Evolutionary conservation across 768 basidiomycete species (phyloP), one percentile per base, ranked within the genome.

Genomic region (Lyophyllum semitale): DNA sequence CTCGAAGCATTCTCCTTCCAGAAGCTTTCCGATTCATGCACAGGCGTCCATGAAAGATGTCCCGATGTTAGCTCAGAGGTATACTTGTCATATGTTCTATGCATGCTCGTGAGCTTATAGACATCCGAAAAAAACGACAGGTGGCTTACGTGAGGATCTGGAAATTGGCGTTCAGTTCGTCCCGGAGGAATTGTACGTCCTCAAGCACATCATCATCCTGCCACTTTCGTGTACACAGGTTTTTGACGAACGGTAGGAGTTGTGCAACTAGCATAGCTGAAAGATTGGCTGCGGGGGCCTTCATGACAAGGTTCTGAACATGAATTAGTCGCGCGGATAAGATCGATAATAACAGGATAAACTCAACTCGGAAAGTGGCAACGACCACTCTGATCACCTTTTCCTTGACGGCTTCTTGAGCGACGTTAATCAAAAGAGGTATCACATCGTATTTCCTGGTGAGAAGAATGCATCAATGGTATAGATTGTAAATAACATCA

Each of bases 11-110:
- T 98, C 75, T 95, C 94, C 66, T 90, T 92, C 97, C 97, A 99
- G 75, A 99, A 99, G 32, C 93, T 86, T 57, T 98, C 96, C 1
- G 92, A 95, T 66, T 95, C 92, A 66, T 99, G 97, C 9, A 93
- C 91, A 12, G 96, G 95, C 4, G 92, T 87, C 97, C 97, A 98
- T 6, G 93, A 90, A 23, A 98, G 74, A 68, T 94, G 93, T 1
- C 95, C 95, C 4, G 91, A 92, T 17, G 84, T 77, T 27, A 99
- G 75, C 69, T 98, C 96, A 0, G 93, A 95, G 11, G 82, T 84
- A 66, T 98, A 99, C 71, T 98, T 95, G 67, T 98, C 97, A 68
- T 91, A 99, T 0, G 94, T 99, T 55, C 95, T 98, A 44, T 22
- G 48, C n/a, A 15, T 37, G 8, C 1, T 35, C 29, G 48, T 40